phyloP scores from a whole-genome alignment of 2,329 filamentous ascomycete species.

The Penicillium corylophilum region DNA sequence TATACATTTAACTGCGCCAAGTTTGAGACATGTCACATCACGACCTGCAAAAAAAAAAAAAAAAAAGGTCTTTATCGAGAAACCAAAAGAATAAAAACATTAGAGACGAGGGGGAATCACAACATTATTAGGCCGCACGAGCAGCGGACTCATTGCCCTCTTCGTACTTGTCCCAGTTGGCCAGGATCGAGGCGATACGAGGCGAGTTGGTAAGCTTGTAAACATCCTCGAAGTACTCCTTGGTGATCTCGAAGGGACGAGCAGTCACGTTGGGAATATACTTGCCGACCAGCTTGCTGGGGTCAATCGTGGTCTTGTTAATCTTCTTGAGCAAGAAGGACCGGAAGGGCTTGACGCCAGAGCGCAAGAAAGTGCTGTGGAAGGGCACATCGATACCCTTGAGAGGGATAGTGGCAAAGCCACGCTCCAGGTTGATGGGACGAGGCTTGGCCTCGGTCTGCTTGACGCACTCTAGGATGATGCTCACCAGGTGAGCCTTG shows the following conservation, averaged over 20 bases:
- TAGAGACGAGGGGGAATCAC: constrained; percentile 21
- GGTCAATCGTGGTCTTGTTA: constrained; percentile 98
- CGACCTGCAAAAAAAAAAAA: constrained; percentile 14
- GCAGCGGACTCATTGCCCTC: constrained; percentile 32
- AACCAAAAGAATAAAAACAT: constrained; percentile 11
- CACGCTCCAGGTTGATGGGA: constrained; percentile 86
- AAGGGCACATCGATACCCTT: constrained; percentile 98
- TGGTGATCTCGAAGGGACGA: constrained; percentile 89
- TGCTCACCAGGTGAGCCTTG: constrained; percentile 83
- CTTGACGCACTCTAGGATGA: constrained; percentile 84
- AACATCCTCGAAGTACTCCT: constrained; percentile 99
- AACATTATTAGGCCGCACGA: constrained; percentile 19
- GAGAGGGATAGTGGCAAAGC: constrained; percentile 94
- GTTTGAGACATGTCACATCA: constrained; percentile 26
- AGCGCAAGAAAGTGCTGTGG: constrained; percentile 97
- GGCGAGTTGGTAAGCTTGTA: constrained; percentile 85
- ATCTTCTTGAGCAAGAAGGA: constrained; percentile 99
- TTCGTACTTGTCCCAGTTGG: constrained; percentile 79
- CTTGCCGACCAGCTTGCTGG: constrained; percentile 93
- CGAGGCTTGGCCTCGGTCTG: constrained; percentile 84
- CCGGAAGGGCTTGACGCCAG: constrained; percentile 97
- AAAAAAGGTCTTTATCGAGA: constrained; percentile 18
- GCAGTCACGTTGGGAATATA: constrained; percentile 99
- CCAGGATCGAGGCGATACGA: constrained; percentile 58
- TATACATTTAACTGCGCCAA: constrained; percentile 25